Evolutionary conservation across 176 grass and related monocot genomes (phyloP).

Genomic region (Lolium rigidum): DNA sequence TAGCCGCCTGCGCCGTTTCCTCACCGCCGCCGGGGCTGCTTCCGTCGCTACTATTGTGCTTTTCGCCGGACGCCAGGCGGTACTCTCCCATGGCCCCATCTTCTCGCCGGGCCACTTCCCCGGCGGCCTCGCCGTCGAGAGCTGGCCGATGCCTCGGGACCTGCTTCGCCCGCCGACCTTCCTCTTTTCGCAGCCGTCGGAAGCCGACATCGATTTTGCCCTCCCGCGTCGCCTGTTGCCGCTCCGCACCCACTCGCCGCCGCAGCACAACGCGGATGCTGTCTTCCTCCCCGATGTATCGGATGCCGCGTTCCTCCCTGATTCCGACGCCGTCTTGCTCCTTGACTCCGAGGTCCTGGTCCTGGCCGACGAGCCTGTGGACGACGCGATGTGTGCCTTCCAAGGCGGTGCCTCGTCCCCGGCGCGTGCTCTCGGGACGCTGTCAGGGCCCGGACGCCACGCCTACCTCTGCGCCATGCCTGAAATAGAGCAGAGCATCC

Average conservation of each 20-base stretch:
- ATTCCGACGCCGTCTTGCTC: background rate
- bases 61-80: background rate
- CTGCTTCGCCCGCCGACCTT: background rate
- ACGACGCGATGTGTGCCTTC: background rate
- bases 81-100: background rate
- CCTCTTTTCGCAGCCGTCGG: background rate
- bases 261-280: background rate
- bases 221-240: background rate
- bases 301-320: background rate
- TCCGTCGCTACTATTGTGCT: background rate
- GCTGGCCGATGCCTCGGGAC: background rate
- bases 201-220: background rate
- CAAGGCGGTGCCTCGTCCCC: background rate
- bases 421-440: background rate
- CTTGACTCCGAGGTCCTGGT: background rate
- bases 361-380: background rate
- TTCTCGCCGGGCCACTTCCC: background rate
- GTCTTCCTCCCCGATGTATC: background rate
- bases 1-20: background rate
- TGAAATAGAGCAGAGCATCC: background rate
- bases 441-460: background rate
- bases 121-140: background rate
- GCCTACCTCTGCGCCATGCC: background rate
- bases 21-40: background rate
- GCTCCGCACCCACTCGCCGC: background rate